Conservation (phyloP, 2,329 filamentous ascomycete genomes). For the Microdochium trichocladiopsis region DNA sequence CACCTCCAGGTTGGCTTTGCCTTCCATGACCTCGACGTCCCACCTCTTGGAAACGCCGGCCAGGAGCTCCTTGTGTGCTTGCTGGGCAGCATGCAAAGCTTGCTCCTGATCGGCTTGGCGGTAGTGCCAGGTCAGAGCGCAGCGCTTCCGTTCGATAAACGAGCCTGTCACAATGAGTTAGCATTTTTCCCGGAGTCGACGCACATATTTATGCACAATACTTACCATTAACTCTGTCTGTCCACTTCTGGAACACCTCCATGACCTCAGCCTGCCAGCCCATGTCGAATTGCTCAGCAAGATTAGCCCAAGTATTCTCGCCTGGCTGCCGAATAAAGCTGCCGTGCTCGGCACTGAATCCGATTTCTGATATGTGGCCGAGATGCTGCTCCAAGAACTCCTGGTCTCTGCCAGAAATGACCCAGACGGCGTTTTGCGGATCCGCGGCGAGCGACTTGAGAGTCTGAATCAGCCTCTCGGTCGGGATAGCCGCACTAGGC, state of each 20-base stretch:
- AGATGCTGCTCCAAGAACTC: conserved; percentile 86
- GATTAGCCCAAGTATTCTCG: conserved; percentile 74
- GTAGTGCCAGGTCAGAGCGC: conserved; percentile 96
- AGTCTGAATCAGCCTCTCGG: conserved; percentile 72
- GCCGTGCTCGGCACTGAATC: conserved; percentile 95
- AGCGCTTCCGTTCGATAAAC: conserved; percentile 90
- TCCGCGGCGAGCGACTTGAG: conserved; percentile 75
- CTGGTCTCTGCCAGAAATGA: conserved; percentile 92
- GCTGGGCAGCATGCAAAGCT: conserved; percentile 69
- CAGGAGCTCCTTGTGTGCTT: conserved; percentile 78
- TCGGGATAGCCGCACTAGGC: conserved; percentile 81
- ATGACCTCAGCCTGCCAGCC: conserved; percentile 84
- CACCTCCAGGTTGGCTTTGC: conserved; percentile 95
- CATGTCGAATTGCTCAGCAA: conserved; percentile 85
- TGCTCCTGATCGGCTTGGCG: conserved; percentile 83
- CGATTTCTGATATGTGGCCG: conserved; percentile 81
- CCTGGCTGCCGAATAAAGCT: conserved; percentile 86
- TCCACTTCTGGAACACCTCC: conserved; percentile 80
- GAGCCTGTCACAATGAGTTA: conserved; percentile 49
- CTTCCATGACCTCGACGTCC: conserved; percentile 94
- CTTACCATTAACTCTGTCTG: conserved; percentile 75
- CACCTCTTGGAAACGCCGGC: conserved; percentile 67
- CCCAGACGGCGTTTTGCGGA: conserved; percentile 86
- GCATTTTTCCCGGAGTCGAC: neutral
- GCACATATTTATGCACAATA: conserved; percentile 3